Evolutionary conservation across 2,329 filamentous ascomycete species (phyloP).

Genomic region (Stachybotrys echinatus): DNA sequence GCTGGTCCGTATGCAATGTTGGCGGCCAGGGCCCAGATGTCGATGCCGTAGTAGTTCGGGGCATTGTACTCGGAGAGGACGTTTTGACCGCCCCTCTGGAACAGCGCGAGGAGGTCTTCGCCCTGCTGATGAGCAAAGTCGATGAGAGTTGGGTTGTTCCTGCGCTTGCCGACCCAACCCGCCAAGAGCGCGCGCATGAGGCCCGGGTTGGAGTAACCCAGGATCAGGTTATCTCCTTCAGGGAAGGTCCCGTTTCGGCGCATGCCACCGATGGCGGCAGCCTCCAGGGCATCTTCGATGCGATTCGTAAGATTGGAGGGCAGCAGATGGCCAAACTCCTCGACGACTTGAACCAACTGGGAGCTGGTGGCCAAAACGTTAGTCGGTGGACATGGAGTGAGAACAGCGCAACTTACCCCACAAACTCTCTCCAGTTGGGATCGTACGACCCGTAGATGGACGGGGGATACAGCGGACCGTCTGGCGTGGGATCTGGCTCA

Average conservation of each 20-base stretch:
- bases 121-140: constrained; percentile 30
- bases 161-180: constrained; percentile 34
- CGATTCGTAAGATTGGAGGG: constrained; percentile 21
- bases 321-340: constrained; percentile 25
- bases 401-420: constrained; percentile 23
- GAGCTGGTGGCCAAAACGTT: constrained; percentile 11
- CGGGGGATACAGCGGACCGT: constrained; percentile 22
- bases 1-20: constrained; percentile 28
- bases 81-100: constrained; percentile 21
- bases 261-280: constrained; percentile 31
- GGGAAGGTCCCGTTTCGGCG: constrained; percentile 33
- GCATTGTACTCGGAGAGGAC: constrained; percentile 32
- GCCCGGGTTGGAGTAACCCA: constrained; percentile 34
- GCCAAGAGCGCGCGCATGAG: constrained; percentile 33
- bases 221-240: constrained; percentile 27
- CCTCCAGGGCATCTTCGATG: constrained; percentile 30
- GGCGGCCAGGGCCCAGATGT: constrained; percentile 31
- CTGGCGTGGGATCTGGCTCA: constrained; percentile 27
- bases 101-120: constrained; percentile 20
- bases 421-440: constrained; percentile 31
- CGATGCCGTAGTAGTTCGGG: constrained; percentile 35
- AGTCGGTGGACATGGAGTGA: background rate
- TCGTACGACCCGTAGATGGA: constrained; percentile 12
- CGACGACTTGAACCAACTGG: constrained; percentile 27
- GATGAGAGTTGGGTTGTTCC: constrained; percentile 27